These are phyloP conservation scores for Fraxinus latifolia DNA, from an alignment of 305 asterid genomes.

Conservation along the genomic window DNA sequence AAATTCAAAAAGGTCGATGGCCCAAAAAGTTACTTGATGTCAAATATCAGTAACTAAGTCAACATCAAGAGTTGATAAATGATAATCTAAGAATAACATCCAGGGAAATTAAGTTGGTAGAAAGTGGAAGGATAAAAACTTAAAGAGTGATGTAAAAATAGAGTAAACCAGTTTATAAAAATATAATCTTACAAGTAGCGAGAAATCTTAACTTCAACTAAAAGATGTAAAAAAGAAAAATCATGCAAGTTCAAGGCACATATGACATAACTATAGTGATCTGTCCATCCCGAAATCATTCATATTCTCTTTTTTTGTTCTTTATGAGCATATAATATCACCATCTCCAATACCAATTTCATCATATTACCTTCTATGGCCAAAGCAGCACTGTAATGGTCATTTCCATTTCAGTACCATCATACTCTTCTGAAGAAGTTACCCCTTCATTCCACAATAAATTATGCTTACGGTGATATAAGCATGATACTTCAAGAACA, in stretches of 20 bases:
- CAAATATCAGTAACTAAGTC: background rate
- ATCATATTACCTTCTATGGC: background rate
- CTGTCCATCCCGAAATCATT: background rate
- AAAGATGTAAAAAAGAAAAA: background rate
- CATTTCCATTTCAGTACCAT: background rate
- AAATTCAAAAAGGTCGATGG: background rate
- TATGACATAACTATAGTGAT: background rate
- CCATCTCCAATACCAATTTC: background rate
- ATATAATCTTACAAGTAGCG: background rate
- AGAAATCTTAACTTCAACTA: background rate
- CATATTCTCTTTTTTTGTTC: background rate
- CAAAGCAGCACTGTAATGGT: background rate
- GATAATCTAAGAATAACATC: background rate
- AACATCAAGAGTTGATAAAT: background rate
- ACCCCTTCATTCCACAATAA: constrained; percentile 3
- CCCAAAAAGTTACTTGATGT: background rate
- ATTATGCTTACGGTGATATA: background rate
- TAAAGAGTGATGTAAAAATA: background rate
- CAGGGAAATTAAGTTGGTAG: background rate
- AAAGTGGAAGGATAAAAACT: background rate
- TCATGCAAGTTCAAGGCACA: constrained; percentile 2
- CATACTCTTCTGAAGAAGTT: constrained; percentile 4
- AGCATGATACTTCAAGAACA: constrained; percentile 15
- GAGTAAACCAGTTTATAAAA: background rate
- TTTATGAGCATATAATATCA: background rate